Conservation (phyloP, 108 stramenopile genomes). For the Nannochloropsis oceanica region DNA sequence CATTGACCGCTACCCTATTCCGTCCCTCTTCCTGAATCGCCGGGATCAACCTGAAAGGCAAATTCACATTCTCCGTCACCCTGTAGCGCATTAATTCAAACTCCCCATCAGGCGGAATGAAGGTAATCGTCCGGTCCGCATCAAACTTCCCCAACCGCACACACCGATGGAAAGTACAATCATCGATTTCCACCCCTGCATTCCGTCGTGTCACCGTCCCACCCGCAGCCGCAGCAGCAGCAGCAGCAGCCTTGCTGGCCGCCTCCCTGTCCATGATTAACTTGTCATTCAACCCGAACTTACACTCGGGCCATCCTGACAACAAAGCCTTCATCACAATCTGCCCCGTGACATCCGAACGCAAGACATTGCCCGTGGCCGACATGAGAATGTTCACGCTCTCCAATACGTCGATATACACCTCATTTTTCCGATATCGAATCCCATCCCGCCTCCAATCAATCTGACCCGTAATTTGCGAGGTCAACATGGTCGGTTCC, state of each 20-base stretch:
- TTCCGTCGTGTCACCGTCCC: conserved; percentile 52
- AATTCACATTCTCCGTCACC: conserved; percentile 82
- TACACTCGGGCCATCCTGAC: conserved; percentile 89
- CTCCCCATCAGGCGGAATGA: conserved; percentile 98
- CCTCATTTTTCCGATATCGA: conserved; percentile 96
- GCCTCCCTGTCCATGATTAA: conserved; percentile 88
- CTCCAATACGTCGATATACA: conserved; percentile 97
- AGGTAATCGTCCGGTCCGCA: conserved; percentile 97
- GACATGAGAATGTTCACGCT: conserved; percentile 81
- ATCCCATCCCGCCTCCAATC: conserved; percentile 78
- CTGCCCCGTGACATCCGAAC: conserved; percentile 82
- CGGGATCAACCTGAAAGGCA: conserved; percentile 85
- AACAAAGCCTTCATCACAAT: conserved; percentile 96
- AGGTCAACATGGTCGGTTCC: conserved; percentile 57
- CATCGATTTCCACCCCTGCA: conserved; percentile 89
- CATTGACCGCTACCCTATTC: conserved; percentile 75
- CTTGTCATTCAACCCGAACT: conserved; percentile 97
- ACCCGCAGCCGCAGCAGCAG: not conserved
- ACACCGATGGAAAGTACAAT: conserved; percentile 96
- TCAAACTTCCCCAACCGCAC: conserved; percentile 95
- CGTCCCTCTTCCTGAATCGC: conserved; percentile 88
- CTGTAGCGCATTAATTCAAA: conserved; percentile 98
- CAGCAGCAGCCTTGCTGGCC: not conserved
- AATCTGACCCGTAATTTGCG: conserved; percentile 82
- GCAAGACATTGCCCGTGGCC: conserved; percentile 60